These are phyloP conservation scores for Wakefieldia striispora DNA, from an alignment of 768 basidiomycete species.

Conservation along the genomic window DNA sequence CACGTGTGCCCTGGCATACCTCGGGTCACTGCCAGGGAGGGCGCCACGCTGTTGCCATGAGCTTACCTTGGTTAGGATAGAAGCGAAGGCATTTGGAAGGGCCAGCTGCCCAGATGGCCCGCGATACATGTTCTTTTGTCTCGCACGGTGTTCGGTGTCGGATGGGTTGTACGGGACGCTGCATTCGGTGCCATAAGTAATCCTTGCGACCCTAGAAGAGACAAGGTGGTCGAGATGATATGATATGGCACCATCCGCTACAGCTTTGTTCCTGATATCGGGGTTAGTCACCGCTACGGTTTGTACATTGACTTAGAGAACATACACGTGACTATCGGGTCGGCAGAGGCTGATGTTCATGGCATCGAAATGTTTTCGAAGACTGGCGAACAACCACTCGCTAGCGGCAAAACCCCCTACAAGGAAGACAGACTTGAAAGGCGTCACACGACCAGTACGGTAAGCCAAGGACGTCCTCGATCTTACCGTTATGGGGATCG, in stretches of 20 bases:
- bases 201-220: slow-evolving; percentile 43
- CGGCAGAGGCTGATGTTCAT: slow-evolving; percentile 43
- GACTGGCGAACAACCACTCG: slow-evolving; percentile 44
- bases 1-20: slow-evolving; percentile 40
- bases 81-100: slow-evolving; percentile 40
- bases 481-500: slow-evolving; percentile 34
- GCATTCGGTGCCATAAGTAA: slow-evolving; percentile 48
- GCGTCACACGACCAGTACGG: not conserved
- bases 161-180: slow-evolving; percentile 33
- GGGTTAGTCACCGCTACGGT: slow-evolving; percentile 10
- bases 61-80: slow-evolving; percentile 42
- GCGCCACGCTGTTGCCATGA: too few species aligned
- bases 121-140: slow-evolving; percentile 31
- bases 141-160: slow-evolving; percentile 41
- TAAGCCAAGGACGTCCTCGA: not conserved
- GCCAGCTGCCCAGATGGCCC: slow-evolving; percentile 38
- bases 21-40: not conserved
- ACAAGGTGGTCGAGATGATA: slow-evolving; percentile 49
- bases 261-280: slow-evolving; percentile 42
- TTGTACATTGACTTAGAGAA: not conserved
- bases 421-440: slow-evolving; percentile 40
- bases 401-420: slow-evolving; percentile 55
- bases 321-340: slow-evolving; percentile 55
- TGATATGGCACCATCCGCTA: slow-evolving; percentile 49
- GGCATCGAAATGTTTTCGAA: slow-evolving; percentile 38